Evolutionary conservation across 352 stramenopile species (phyloP).

Genomic region (Globisporangium paroecandrum): DNA sequence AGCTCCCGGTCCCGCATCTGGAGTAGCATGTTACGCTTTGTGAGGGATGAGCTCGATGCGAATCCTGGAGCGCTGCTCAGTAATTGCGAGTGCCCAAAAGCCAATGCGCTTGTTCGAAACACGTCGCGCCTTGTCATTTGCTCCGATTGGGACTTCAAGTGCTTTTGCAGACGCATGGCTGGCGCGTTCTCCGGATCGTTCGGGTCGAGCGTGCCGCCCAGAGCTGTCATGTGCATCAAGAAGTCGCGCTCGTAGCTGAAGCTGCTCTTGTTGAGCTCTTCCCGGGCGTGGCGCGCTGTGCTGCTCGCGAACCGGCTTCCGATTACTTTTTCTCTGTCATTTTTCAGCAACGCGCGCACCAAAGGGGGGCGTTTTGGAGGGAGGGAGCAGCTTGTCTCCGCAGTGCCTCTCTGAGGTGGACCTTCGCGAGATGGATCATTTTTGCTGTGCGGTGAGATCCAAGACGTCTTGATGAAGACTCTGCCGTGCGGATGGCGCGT

Average conservation of each 20-base stretch:
- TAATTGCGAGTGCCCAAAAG: slow-evolving; percentile 7
- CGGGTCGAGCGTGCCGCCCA: slow-evolving; percentile 47
- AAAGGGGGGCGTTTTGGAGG: slow-evolving; percentile 16
- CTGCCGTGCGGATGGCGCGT: slow-evolving; percentile 45
- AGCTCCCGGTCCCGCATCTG: slow-evolving; percentile 53
- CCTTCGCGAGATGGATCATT: background rate
- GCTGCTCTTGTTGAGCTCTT: slow-evolving; percentile 21
- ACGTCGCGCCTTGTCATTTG: slow-evolving; percentile 30
- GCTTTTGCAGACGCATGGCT: slow-evolving; percentile 43
- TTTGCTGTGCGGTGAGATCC: slow-evolving; percentile 25
- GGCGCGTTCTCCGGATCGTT: slow-evolving; percentile 71
- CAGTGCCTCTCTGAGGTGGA: background rate
- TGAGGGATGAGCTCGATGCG: slow-evolving; percentile 26
- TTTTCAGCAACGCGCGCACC: slow-evolving; percentile 2
- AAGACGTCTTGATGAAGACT: slow-evolving; percentile 39
- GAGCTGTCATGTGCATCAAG: slow-evolving; percentile 40
- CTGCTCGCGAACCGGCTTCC: background rate
- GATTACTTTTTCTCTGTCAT: slow-evolving; percentile 9
- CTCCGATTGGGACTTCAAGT: slow-evolving; percentile 35
- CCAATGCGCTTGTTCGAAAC: slow-evolving; percentile 37
- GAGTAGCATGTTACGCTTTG: slow-evolving; percentile 62
- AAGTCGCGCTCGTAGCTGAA: slow-evolving; percentile 69
- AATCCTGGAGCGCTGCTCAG: background rate
- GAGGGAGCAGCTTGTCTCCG: slow-evolving; percentile 2
- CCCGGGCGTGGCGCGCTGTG: slow-evolving; percentile 1